These are phyloP conservation scores for Phytophthora uliginosa DNA, from an alignment of 352 stramenopile species.

Conservation along the genomic window DNA sequence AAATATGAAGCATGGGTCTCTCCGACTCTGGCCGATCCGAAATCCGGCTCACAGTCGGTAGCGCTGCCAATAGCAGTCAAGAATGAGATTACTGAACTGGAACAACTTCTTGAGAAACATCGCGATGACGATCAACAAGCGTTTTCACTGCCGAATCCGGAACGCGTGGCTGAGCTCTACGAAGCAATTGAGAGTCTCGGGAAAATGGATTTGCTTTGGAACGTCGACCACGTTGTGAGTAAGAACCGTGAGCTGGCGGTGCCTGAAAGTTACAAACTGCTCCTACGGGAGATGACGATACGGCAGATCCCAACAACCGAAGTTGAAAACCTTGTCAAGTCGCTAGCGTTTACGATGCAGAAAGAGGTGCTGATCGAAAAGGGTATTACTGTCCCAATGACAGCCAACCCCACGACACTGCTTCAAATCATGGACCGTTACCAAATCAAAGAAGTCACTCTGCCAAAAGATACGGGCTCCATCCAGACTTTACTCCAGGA, in stretches of 20 bases:
- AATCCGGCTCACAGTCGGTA: conserved; percentile 23
- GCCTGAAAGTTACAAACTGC: conserved; percentile 47
- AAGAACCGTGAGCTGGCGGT: conserved; percentile 66
- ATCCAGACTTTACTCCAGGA: conserved; percentile 64
- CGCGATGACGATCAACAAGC: conserved; percentile 18
- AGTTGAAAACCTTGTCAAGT: conserved; percentile 66
- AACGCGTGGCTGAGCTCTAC: conserved; percentile 78
- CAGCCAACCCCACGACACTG: conserved; percentile 58
- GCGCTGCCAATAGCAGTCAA: conserved; percentile 55
- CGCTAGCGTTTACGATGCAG: conserved; percentile 64
- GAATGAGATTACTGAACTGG: conserved; percentile 66
- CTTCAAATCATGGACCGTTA: conserved; percentile 65
- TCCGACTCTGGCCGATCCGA: conserved; percentile 7
- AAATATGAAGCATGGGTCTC: conserved; percentile 24
- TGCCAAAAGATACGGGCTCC: conserved; percentile 47
- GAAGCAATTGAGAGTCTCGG: conserved; percentile 67
- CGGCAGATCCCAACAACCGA: conserved; percentile 65
- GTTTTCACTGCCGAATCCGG: conserved; percentile 62
- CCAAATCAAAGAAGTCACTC: conserved; percentile 59
- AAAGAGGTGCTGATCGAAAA: conserved; percentile 62
- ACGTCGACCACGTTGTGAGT: conserved; percentile 76
- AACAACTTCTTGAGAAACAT: conserved; percentile 58
- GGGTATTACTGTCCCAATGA: conserved; percentile 57
- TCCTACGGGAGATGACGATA: conserved; percentile 66
- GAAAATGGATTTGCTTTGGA: conserved; percentile 82